Percentiles rank a stretch among this genome's conserved stretches.
phyloP scores from a whole-genome alignment of 108 stramenopile genomes.

The Cyclostephanos invisitatus region DNA sequence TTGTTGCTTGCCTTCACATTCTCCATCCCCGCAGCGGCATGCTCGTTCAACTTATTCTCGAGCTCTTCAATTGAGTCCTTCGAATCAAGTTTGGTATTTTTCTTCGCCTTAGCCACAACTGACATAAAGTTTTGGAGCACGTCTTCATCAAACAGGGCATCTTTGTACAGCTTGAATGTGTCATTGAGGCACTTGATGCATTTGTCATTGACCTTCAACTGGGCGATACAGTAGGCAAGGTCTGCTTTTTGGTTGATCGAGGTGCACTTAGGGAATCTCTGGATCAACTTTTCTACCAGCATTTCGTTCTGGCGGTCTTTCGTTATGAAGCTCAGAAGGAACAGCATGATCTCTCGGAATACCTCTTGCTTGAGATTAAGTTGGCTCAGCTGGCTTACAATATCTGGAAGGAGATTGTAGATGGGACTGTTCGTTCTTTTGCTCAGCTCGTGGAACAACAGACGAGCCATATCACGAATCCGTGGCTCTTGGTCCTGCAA shows the following conservation, averaged over 20 bases:
- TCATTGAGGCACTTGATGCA: constrained; percentile 86
- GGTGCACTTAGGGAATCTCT: constrained; percentile 83
- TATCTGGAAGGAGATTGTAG: constrained; percentile 98
- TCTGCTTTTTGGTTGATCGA: constrained; percentile 79
- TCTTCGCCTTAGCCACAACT: constrained; percentile 82
- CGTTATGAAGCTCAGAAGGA: constrained; percentile 94
- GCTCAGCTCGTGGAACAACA: constrained; percentile 94
- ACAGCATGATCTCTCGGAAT: constrained; percentile 89
- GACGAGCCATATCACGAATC: constrained; percentile 89
- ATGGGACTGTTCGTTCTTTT: constrained; percentile 94
- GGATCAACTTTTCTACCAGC: constrained; percentile 92
- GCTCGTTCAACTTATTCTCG: constrained; percentile 71
- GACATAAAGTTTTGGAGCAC: constrained; percentile 77
- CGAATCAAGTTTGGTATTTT: constrained; percentile 78
- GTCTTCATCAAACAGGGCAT: constrained; percentile 89
- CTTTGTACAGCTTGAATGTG: constrained; percentile 87
- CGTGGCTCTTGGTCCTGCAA: constrained; percentile 82
- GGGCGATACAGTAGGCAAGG: constrained; percentile 92
- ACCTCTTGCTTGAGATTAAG: constrained; percentile 62
- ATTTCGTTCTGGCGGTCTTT: constrained; percentile 95
- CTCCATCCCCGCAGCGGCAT: constrained; percentile 59
- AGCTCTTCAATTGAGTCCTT: constrained; percentile 85
- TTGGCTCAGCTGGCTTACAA: constrained; percentile 89
- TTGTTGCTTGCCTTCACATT: constrained; percentile 71
- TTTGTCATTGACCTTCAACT: constrained; percentile 88